Base-by-base conservation (phyloP, 257 asterid genomes). In the Buddleja alternifolia region DNA sequence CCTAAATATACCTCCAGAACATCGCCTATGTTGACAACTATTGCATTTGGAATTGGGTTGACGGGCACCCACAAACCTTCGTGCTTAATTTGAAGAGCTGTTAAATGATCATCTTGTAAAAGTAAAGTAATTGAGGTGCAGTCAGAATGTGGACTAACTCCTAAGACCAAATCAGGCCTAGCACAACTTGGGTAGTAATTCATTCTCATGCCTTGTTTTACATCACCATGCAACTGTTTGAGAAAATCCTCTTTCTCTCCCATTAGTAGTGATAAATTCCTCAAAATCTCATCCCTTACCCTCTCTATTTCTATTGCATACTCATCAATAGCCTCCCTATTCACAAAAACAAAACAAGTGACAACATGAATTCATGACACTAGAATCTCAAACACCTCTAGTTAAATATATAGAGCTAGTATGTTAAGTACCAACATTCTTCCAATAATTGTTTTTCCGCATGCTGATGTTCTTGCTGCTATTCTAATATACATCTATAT, bases 121-220 rank as follows among this genome's bases (percentile, higher is more conserved):
- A 80, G 73, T 47, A 83, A 8, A 23, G 80, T 83, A 15, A 80
- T 75, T 60, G 85, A 74, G 75, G 63, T 65, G 58, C 46, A 2
- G 50, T 83, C 82, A 12, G 83, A 75, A 62, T 77, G 85, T 11
- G 85, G 88, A 59, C 85, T 80, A 34, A 83, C 76, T 20, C 83
- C 88, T 10, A 80, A 76, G 60, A 83, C 85, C 60, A 74, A 56
- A 66, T 80, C 83, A 45, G 88, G 82, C 12, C 81, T 73, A 15
- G 73, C 71, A 63, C 85, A 78, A 6, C 65, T 69, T 4, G 84
- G 85, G 19, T 80, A 80, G 70, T 80, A 77, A 66, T 83, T 83
- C 77, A 80, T 56, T 34, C 80, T 54, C 52, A 71, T 63, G 15
- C 82, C 80, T 20, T 73, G 84, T 14, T 60, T 72, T 76, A 76